Conservation (phyloP, 768 basidiomycete genomes). For the Termitomyces sp. region DNA sequence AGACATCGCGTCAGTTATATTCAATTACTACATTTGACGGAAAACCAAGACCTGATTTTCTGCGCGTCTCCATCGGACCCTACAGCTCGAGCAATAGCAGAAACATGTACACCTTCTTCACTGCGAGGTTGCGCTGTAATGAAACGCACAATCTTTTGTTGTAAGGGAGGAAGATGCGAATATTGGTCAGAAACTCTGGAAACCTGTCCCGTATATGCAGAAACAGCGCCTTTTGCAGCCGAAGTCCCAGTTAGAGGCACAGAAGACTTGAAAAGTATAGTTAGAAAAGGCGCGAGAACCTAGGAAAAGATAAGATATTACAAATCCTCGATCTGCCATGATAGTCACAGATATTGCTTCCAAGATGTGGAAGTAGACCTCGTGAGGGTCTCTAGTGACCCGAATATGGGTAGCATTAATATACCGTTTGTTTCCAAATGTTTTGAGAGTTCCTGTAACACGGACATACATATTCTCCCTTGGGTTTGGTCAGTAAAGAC, state of each 20-base stretch:
- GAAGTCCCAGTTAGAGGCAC: conserved; percentile 22
- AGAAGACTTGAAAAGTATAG: conserved; percentile 22
- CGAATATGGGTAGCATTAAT: conserved; percentile 77
- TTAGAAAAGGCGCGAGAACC: background rate
- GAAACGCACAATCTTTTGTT: conserved; percentile 63
- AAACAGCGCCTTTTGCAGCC: conserved; percentile 17
- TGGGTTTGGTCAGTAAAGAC: background rate
- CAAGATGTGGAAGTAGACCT: conserved; percentile 77
- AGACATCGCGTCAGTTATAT: conserved; percentile 2
- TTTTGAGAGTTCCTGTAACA: conserved; percentile 77
- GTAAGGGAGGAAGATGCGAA: conserved; percentile 50
- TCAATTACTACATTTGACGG: background rate
- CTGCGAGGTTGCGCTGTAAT: conserved; percentile 43
- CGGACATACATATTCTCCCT: conserved; percentile 80
- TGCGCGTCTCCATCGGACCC: conserved; percentile 44
- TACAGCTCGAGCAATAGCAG: conserved; percentile 62
- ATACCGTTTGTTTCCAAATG: conserved; percentile 76
- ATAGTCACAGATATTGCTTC: conserved; percentile 71
- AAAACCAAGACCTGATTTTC: conserved; percentile 52
- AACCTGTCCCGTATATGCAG: conserved; percentile 37
- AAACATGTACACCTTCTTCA: conserved; percentile 72
- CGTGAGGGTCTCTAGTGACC: conserved; percentile 61
- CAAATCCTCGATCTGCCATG: conserved; percentile 61
- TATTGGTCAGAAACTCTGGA: conserved; percentile 37
- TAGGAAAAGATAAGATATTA: conserved; percentile 25